Conservation (phyloP, 148 eudicot species). For the Rhododendron henanense region DNA sequence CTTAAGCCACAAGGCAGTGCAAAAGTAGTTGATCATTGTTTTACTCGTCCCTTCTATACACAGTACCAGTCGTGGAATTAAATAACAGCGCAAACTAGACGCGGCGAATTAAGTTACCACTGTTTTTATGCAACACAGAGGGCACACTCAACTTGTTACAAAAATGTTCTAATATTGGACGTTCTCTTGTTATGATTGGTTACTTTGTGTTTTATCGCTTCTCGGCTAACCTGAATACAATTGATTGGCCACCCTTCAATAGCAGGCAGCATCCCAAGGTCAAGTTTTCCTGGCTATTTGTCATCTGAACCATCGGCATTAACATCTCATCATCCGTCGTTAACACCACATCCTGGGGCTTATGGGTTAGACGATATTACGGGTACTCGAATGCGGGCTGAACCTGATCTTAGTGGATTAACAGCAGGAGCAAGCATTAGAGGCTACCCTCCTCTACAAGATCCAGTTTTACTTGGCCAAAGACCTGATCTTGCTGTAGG, state of each 20-base stretch:
- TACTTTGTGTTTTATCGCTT: neutral
- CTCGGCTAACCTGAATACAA: neutral
- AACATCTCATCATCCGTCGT: conserved; percentile 23
- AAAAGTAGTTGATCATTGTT: neutral
- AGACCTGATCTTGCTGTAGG: conserved; percentile 42
- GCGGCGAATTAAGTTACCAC: neutral
- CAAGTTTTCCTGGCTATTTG: conserved; percentile 41
- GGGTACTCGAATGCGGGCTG: conserved; percentile 35
- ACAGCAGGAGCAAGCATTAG: conserved; percentile 35
- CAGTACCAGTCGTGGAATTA: neutral
- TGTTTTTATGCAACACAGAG: neutral
- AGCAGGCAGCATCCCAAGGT: conserved; percentile 24
- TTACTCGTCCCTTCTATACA: neutral
- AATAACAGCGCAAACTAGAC: neutral
- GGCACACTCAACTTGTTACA: neutral
- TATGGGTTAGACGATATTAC: conserved; percentile 48
- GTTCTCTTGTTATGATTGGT: neutral
- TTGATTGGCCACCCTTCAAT: conserved; percentile 5
- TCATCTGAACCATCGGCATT: conserved; percentile 32
- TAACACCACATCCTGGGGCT: conserved; percentile 39
- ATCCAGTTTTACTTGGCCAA: conserved; percentile 34
- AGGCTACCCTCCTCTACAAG: conserved; percentile 45
- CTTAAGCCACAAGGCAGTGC: neutral
- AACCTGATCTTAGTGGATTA: conserved; percentile 41
- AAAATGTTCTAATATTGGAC: neutral